Evolutionary conservation across 1,284 basidiomycete species (phyloP), one percentile per base, ranked within the genome.

Genomic region (Fomitiporia mediterranea): DNA sequence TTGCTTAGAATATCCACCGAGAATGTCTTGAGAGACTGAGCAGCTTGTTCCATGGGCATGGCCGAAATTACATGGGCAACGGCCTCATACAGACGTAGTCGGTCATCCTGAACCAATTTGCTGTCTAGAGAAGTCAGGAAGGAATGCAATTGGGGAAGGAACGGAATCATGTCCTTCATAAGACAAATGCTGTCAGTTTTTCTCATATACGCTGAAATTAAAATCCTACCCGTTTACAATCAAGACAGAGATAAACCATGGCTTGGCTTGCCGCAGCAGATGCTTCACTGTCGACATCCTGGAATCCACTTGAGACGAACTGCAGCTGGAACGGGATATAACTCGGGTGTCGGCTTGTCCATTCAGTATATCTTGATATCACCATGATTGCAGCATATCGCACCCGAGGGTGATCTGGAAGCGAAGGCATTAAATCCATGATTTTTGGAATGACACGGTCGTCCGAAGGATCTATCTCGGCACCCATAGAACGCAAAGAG

Each of bases 401-500:
- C 60, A 99, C 89, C 57, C 86, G 84, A 39, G 95, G 95, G 68
- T 99, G 96, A 48, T 79, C 74, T 0, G 97, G 97, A 13, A 99
- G 84, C 25, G 82, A 86, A 8, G 96, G 93, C 40, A 99, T 85
- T 46, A 98, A 79, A 64, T 94, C 91, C 84, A 99, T 93, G 66
- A 99, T 96, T 68, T 92, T 91, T 1, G 95, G 94, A 21, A 98
- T 85, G 40, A 93, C 86, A 58, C 82, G 81, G 57, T 93, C 83
- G 67, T 99, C 95, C 38, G 80, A 75, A 6, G 84, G 77, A 65
- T 98, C 90, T 19, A 98, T 82, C 70, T 97, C 88, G 5, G 94
- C 94, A 19, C 97, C 97, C 94, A 99, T 99, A 3, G 95, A 94
- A 50, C 97, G 82, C 88, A 99, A 89, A 11, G 95, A 94, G 73